phyloP scores from a whole-genome alignment of 495 filamentous ascomycete species.

The Copromyces sp. region DNA sequence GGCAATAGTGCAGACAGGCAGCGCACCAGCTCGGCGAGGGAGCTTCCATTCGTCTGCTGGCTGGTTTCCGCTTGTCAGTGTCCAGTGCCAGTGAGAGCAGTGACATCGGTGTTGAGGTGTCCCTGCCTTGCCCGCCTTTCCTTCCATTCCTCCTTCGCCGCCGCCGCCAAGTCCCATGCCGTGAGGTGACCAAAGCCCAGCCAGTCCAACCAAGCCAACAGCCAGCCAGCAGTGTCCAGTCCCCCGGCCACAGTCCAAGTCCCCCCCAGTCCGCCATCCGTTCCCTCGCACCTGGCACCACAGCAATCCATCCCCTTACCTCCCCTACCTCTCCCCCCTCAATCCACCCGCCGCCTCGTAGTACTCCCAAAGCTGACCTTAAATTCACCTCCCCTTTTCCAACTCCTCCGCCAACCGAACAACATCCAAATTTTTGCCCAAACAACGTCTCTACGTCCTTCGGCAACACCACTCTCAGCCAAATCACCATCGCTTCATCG shows the following conservation, averaged over 20 bases:
- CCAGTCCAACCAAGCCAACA: background rate
- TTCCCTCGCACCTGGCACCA: background rate
- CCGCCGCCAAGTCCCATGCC: background rate
- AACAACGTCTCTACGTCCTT: constrained; percentile 19
- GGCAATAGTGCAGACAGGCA: background rate
- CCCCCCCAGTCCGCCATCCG: background rate
- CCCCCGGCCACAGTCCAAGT: background rate
- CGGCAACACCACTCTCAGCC: constrained; percentile 10
- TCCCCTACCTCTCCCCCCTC: constrained; percentile 15
- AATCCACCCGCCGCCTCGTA: constrained; percentile 21
- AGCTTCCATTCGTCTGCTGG: background rate
- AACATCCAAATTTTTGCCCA: constrained; percentile 27
- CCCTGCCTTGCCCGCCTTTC: constrained; percentile 12
- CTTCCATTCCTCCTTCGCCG: constrained; percentile 12
- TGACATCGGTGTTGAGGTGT: background rate
- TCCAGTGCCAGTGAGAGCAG: background rate
- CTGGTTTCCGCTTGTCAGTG: background rate
- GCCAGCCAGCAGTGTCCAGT: background rate
- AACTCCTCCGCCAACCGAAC: constrained; percentile 24
- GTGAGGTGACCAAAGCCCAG: background rate
- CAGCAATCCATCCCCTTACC: constrained; percentile 17
- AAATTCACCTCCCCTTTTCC: constrained; percentile 43
- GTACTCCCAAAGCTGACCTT: constrained; percentile 30
- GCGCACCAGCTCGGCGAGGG: background rate
- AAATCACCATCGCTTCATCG: constrained; percentile 30